Evolutionary conservation across 106 monocot genomes (phyloP), one percentile per base, ranked within the genome.

Genomic region (Dioscorea dumetorum): DNA sequence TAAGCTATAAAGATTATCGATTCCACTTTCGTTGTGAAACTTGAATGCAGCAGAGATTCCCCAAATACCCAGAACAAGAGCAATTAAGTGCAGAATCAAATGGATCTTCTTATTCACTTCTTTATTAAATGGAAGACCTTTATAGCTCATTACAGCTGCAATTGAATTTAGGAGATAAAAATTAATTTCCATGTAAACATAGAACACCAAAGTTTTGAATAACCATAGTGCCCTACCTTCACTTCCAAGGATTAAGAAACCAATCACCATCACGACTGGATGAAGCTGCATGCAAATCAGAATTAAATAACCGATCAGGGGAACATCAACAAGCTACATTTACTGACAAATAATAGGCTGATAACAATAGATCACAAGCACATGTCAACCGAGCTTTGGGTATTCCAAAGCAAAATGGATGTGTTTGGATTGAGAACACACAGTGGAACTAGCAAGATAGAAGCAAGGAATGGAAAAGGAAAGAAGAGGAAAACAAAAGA

Each of bases 221-320:
- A 66, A 7, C 4, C 48, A 49, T 9, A 50, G 33, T 1, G 12
- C 22, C 70, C 64, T 12, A 90, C 94, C 94, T 86, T 95, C 95
- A 56, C 91, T 81, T 50, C 81, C 91, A 16, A 95, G 57, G 67
- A 91, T 78, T 48, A 95, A 86, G 49, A 86, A 82, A 6, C 95
- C 95, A 57, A 95, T 86, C 49, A 95, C 74, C 95, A 91, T 95
- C 54, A 91, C 61, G 75, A 95, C 95, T 28, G 95, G 95, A 72
- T 95, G 95, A 69, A 84, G 23, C 94, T 94, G 90, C 58, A 84
- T 61, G 60, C 6, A 73, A 17, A 13, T 33, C 0, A 33, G 13
- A 54, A 32, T 49, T 54, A 54, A 54, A 5, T 4, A 54, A 54
- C 3, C 28, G 2, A 19, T 18, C 19, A 16, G 19, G 9, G 7